phyloP scores from a whole-genome alignment of 352 stramenopile species.

The Peronospora farinosa region DNA sequence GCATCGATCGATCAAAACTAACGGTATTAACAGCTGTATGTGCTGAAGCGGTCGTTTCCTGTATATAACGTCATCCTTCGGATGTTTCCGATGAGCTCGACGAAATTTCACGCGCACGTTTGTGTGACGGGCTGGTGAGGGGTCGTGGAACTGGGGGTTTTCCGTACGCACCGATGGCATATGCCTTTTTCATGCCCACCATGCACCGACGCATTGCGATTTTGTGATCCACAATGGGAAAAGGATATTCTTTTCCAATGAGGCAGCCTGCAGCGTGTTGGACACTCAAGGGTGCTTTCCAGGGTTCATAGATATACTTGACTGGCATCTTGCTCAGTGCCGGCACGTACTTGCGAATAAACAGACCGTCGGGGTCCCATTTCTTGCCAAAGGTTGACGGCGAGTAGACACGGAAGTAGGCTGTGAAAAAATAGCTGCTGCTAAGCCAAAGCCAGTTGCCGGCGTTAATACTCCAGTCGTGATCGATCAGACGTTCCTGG shows the following conservation, averaged over 20 bases:
- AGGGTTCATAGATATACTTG: conserved; percentile 98
- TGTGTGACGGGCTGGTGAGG: conserved; percentile 20
- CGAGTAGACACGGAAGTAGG: conserved; percentile 96
- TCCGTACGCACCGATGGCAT: conserved; percentile 43
- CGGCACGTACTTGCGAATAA: conserved; percentile 91
- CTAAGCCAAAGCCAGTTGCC: conserved; percentile 98
- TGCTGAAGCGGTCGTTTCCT: background rate
- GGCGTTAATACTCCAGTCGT: conserved; percentile 95
- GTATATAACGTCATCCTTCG: conserved; percentile 23
- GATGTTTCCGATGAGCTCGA: conserved; percentile 28
- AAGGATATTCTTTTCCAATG: conserved; percentile 91
- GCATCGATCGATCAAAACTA: conserved; percentile 24
- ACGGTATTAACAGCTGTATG: background rate
- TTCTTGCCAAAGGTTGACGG: conserved; percentile 93
- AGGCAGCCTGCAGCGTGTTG: conserved; percentile 78
- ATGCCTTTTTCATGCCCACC: conserved; percentile 85
- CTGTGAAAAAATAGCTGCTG: conserved; percentile 92
- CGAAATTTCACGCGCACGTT: conserved; percentile 34
- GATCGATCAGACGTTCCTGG: conserved; percentile 92
- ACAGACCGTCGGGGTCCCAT: conserved; percentile 88
- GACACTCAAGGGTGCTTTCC: conserved; percentile 88
- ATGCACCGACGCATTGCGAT: conserved; percentile 85
- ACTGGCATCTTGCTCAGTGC: conserved; percentile 84
- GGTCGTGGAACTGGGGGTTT: conserved; percentile 9
- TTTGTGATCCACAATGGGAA: conserved; percentile 92